Conservation (phyloP, 75 land plant genomes). For the Adiantum capillusveneris region DNA sequence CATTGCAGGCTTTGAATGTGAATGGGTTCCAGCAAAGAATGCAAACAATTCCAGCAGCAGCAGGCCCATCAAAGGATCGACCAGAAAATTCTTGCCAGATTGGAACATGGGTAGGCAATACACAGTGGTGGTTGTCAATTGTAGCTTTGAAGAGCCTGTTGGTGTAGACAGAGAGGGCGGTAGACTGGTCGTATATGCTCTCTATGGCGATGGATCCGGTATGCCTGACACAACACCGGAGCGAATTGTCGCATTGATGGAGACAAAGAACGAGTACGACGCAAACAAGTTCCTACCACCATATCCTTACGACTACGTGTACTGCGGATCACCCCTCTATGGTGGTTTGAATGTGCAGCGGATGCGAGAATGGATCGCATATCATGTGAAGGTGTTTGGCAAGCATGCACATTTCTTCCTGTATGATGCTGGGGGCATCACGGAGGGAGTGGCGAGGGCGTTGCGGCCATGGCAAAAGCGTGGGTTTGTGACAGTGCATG, state of each 20-base stretch:
- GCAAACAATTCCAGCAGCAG: background rate
- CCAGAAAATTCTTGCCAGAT: slow-evolving; percentile 1
- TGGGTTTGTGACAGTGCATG: slow-evolving; percentile 17
- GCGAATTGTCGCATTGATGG: slow-evolving; percentile 10
- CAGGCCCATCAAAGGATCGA: slow-evolving; percentile 6
- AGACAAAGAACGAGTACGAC: slow-evolving; percentile 1
- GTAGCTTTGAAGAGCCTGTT: slow-evolving; percentile 7
- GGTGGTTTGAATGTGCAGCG: slow-evolving; percentile 16
- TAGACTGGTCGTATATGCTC: slow-evolving; percentile 7
- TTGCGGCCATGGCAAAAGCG: slow-evolving; percentile 14
- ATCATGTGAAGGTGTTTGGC: slow-evolving; percentile 16
- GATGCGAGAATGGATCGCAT: slow-evolving; percentile 23
- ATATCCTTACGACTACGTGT: slow-evolving; percentile 16
- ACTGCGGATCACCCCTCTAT: slow-evolving; percentile 22
- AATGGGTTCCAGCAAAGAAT: slow-evolving; percentile 14
- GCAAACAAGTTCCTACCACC: slow-evolving; percentile 5
- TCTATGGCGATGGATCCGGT: slow-evolving; percentile 7
- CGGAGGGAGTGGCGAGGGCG: slow-evolving; percentile 3
- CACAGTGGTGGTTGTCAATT: slow-evolving; percentile 9
- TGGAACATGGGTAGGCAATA: slow-evolving; percentile 11
- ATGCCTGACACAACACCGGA: slow-evolving; percentile 8
- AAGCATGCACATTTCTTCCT: slow-evolving; percentile 13
- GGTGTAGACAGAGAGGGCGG: slow-evolving; percentile 10
- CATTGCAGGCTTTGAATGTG: slow-evolving; percentile 16
- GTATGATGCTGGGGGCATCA: slow-evolving; percentile 16